These are phyloP conservation scores for Forsythia suspensa DNA, from an alignment of 257 asterid genomes.

Conservation along the genomic window DNA sequence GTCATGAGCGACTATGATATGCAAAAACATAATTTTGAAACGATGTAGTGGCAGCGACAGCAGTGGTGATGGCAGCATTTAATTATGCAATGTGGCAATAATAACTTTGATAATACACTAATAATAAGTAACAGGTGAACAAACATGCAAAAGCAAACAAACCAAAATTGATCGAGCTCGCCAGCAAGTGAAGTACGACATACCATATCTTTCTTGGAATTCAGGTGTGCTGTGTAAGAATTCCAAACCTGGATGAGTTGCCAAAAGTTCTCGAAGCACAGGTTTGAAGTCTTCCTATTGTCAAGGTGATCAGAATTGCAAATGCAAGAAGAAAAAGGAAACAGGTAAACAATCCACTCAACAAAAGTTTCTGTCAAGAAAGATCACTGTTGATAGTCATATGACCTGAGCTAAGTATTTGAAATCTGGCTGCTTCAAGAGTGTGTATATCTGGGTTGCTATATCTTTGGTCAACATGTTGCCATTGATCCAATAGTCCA, in stretches of 20 bases:
- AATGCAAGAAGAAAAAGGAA: constrained; percentile 21
- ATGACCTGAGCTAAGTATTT: constrained; percentile 76
- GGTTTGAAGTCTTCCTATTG: constrained; percentile 91
- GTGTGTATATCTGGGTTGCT: constrained; percentile 71
- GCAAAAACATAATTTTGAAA: background rate
- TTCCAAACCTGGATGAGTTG: constrained; percentile 98
- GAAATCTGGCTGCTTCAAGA: constrained; percentile 85
- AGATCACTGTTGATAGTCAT: background rate
- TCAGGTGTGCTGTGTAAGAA: constrained; percentile 99
- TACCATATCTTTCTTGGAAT: constrained; percentile 99
- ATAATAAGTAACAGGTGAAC: background rate
- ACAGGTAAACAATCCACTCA: constrained; percentile 14
- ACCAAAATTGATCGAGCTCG: background rate
- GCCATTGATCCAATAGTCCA: constrained; percentile 79
- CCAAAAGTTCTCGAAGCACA: constrained; percentile 90
- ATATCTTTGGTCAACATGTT: constrained; percentile 89
- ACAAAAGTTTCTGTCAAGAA: constrained; percentile 2
- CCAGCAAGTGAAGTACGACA: constrained; percentile 18
- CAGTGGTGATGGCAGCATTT: background rate
- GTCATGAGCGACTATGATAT: background rate
- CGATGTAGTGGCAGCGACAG: constrained; percentile 1
- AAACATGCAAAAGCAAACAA: constrained; percentile 5
- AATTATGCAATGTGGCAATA: background rate
- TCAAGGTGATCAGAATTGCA: constrained; percentile 17
- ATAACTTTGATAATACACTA: background rate